Evolutionary conservation across 306 rosid genomes (phyloP).

Genomic region (Vachellia collinsii): DNA sequence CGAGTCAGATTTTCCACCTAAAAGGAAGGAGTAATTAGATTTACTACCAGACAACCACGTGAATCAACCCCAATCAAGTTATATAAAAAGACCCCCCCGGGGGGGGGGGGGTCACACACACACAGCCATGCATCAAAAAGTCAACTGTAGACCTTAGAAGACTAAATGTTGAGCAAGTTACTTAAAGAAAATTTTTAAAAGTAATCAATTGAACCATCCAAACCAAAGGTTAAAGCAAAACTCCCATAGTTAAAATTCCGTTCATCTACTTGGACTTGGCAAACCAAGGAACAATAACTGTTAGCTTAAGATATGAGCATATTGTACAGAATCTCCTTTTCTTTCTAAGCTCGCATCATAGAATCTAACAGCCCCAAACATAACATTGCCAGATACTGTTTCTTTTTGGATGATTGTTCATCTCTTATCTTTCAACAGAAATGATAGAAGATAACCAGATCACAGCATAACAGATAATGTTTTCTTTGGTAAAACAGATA

Average conservation of each 20-base stretch:
- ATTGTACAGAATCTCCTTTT: background rate
- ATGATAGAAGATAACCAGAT: conserved; percentile 26
- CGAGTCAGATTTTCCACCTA: conserved; percentile 92
- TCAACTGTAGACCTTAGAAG: conserved; percentile 6
- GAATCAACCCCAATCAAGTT: conserved; percentile 20
- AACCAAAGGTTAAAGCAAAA: conserved; percentile 15
- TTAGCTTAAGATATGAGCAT: background rate
- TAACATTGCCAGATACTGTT: background rate
- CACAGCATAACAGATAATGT: background rate
- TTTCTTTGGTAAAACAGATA: background rate
- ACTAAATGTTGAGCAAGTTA: background rate
- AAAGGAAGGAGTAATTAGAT: conserved; percentile 34
- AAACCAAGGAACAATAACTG: background rate
- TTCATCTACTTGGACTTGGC: conserved; percentile 3
- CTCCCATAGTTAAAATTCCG: background rate
- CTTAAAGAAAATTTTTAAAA: conserved; percentile 17
- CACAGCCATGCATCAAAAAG: conserved; percentile 17
- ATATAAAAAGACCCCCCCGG: background rate
- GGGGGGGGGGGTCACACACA: background rate
- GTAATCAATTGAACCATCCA: conserved; percentile 17
- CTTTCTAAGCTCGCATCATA: conserved; percentile 1
- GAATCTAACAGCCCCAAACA: conserved; percentile 33
- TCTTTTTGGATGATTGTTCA: background rate
- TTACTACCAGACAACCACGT: conserved; percentile 35
- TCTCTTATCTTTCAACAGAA: conserved; percentile 6